Evolutionary conservation across 306 rosid genomes (phyloP).

Genomic region (Fragaria ananassa): DNA sequence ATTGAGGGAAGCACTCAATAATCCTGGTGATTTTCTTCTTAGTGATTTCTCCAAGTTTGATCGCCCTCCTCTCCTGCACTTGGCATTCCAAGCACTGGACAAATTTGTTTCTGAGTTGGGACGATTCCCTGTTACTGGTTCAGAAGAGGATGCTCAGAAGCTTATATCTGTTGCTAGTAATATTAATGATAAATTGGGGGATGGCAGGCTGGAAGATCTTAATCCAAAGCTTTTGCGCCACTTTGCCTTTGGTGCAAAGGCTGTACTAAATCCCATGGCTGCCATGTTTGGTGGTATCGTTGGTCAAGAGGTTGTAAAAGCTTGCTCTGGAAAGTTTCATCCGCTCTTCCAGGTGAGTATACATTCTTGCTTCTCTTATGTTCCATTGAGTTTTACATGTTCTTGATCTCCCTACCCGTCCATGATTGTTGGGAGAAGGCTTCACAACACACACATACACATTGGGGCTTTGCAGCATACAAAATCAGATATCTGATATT

Average conservation of each 20-base stretch:
- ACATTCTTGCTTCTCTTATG: conserved; percentile 1
- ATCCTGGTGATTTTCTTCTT: conserved; percentile 82
- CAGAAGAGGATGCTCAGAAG: conserved; percentile 73
- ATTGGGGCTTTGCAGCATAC: not conserved
- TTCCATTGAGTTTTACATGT: not conserved
- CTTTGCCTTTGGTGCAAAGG: conserved; percentile 90
- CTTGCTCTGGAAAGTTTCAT: conserved; percentile 96
- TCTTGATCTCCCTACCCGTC: not conserved
- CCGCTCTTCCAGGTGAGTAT: conserved; percentile 78
- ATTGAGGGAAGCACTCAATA: conserved; percentile 55
- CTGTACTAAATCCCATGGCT: conserved; percentile 94
- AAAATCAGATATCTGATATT: not conserved
- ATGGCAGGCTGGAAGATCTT: conserved; percentile 62
- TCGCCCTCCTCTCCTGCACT: conserved; percentile 67
- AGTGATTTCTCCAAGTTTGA: conserved; percentile 90
- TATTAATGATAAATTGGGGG: conserved; percentile 56
- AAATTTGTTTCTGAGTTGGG: conserved; percentile 56
- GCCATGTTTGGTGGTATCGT: conserved; percentile 99
- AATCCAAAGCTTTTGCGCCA: conserved; percentile 68
- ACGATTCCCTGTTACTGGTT: conserved; percentile 74
- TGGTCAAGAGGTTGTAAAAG: conserved; percentile 95
- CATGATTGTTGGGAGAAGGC: not conserved
- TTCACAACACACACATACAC: not conserved
- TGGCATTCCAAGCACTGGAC: conserved; percentile 80
- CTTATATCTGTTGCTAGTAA: conserved; percentile 50